phyloP scores from a whole-genome alignment of 2,329 filamentous ascomycete species.

The Sporothrix schenckii region DNA sequence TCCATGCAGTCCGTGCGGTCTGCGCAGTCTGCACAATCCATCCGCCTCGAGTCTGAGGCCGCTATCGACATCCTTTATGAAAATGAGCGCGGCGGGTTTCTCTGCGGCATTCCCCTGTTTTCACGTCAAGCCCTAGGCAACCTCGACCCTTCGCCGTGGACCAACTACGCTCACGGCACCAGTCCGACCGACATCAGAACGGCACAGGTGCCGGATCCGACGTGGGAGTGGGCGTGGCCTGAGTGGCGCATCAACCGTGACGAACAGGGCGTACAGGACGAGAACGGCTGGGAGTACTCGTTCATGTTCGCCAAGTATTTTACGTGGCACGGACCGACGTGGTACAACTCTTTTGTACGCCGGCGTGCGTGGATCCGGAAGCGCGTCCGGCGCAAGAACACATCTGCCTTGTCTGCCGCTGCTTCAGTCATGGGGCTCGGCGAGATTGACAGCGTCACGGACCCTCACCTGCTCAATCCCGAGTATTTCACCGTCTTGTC shows the following conservation, averaged over 20 bases:
- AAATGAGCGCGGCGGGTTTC: slow-evolving; percentile 87
- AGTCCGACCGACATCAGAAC: slow-evolving; percentile 73
- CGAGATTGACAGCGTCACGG: slow-evolving; percentile 47
- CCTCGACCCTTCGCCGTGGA: slow-evolving; percentile 85
- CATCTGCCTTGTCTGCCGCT: not conserved
- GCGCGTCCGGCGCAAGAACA: slow-evolving; percentile 60
- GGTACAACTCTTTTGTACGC: slow-evolving; percentile 95
- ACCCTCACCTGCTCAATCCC: slow-evolving; percentile 68
- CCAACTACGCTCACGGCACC: slow-evolving; percentile 66
- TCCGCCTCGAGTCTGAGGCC: slow-evolving; percentile 44
- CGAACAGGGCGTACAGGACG: slow-evolving; percentile 64
- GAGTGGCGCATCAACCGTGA: slow-evolving; percentile 71
- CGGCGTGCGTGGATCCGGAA: slow-evolving; percentile 85
- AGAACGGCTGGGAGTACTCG: slow-evolving; percentile 95
- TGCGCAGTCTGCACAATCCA: slow-evolving; percentile 7
- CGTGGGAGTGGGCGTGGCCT: slow-evolving; percentile 84
- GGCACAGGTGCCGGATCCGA: slow-evolving; percentile 90
- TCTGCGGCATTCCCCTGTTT: slow-evolving; percentile 89
- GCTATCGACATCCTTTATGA: slow-evolving; percentile 90
- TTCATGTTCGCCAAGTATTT: slow-evolving; percentile 77
- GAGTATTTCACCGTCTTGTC: slow-evolving; percentile 80
- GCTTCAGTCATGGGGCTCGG: slow-evolving; percentile 35
- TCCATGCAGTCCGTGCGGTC: slow-evolving; percentile 23
- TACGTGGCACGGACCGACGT: slow-evolving; percentile 85
- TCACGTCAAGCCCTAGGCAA: slow-evolving; percentile 81